These are phyloP conservation scores for Arthroderma sp. DNA, from an alignment of 2,329 filamentous ascomycete genomes.

Conservation along the genomic window DNA sequence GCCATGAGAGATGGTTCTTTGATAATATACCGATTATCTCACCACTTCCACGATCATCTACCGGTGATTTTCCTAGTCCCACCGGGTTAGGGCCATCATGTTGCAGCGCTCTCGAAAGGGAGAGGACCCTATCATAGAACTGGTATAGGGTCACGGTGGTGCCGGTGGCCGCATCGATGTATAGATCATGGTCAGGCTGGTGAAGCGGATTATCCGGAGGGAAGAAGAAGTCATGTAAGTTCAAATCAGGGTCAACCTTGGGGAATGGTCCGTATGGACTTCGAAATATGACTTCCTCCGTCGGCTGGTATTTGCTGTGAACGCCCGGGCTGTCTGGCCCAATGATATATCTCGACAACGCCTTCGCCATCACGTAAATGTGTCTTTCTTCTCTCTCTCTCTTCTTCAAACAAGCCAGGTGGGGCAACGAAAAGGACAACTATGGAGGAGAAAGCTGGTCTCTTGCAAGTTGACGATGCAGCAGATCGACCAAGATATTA, in stretches of 20 bases:
- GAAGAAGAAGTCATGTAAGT: slow-evolving; percentile 11
- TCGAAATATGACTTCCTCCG: slow-evolving; percentile 9
- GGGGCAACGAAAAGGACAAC: background rate
- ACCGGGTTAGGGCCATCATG: slow-evolving; percentile 11
- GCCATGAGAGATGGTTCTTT: slow-evolving; percentile 11
- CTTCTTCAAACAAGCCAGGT: background rate
- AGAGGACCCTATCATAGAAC: slow-evolving; percentile 10
- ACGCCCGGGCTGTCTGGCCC: slow-evolving; percentile 7
- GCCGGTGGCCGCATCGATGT: slow-evolving; percentile 9
- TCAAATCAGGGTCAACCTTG: slow-evolving; percentile 8
- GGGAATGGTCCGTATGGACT: slow-evolving; percentile 11
- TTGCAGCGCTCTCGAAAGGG: slow-evolving; percentile 8
- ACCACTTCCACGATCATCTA: slow-evolving; percentile 9
- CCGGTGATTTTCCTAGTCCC: slow-evolving; percentile 7
- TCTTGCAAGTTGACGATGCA: too few species aligned
- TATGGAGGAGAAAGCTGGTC: background rate
- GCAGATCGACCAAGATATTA: background rate
- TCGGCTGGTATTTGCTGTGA: slow-evolving; percentile 10
- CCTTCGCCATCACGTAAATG: background rate
- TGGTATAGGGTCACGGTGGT: slow-evolving; percentile 8
- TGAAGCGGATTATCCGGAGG: slow-evolving; percentile 6
- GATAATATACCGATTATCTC: slow-evolving; percentile 12
- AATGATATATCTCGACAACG: background rate
- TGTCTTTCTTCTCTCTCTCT: background rate
- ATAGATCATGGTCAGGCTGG: slow-evolving; percentile 9